These are phyloP conservation scores for Clarireedia hainanense DNA, from an alignment of 2,329 filamentous ascomycete species.

Conservation along the genomic window DNA sequence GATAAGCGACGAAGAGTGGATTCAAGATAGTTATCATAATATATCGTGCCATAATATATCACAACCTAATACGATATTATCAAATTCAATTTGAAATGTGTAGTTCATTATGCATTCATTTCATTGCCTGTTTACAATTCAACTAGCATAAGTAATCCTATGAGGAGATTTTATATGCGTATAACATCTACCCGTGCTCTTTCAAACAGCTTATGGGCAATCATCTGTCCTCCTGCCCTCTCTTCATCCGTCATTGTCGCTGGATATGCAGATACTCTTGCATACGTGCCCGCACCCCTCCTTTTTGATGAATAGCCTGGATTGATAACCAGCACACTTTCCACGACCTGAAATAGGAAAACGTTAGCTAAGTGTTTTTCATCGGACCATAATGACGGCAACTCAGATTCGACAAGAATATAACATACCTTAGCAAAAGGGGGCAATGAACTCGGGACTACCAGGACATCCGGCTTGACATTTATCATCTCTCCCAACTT, in stretches of 20 bases:
- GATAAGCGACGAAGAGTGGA: constrained; percentile 56
- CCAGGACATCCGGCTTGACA: constrained; percentile 74
- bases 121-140: neutral
- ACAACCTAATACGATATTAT: neutral
- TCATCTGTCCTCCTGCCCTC: constrained; percentile 44
- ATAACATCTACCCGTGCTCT: constrained; percentile 81
- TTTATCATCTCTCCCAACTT: constrained; percentile 89
- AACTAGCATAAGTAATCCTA: neutral
- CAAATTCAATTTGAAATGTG: neutral
- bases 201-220: constrained; percentile 72
- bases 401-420: neutral
- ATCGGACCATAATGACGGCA: neutral
- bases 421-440: constrained; percentile 75
- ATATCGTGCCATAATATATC: constrained; percentile 8
- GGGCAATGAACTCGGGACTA: constrained; percentile 74
- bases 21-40: constrained; percentile 18
- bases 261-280: constrained; percentile 67
- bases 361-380: neutral
- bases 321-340: constrained; percentile 85
- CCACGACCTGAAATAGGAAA: constrained; percentile 59
- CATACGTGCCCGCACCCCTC: constrained; percentile 77
- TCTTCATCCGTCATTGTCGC: constrained; percentile 52
- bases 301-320: constrained; percentile 82
- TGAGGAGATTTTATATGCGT: constrained; percentile 47
- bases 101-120: constrained; percentile 7